Evolutionary conservation across 2,329 filamentous ascomycete genomes (phyloP).

Genomic region (Penicillium sp.): DNA sequence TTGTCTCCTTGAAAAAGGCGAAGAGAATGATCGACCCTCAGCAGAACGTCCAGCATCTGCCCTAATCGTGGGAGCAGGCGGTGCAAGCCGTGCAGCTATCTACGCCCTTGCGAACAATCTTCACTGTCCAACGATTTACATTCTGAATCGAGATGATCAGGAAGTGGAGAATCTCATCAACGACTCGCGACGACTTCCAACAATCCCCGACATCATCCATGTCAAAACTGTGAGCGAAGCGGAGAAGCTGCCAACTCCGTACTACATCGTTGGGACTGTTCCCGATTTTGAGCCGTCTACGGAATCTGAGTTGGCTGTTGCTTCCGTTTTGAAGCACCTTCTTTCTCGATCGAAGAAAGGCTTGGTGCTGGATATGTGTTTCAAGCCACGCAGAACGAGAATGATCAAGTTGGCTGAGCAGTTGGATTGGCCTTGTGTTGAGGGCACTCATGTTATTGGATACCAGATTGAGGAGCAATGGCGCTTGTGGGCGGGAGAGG

Average conservation of each 20-base stretch:
- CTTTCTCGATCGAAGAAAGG: constrained; percentile 39
- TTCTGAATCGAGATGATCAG: constrained; percentile 41
- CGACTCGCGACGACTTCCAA: constrained; percentile 20
- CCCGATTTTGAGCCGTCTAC: constrained; percentile 47
- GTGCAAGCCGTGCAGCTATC: constrained; percentile 27
- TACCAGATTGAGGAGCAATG: constrained; percentile 31
- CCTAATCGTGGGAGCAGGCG: constrained; percentile 26
- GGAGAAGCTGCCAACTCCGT: constrained; percentile 26
- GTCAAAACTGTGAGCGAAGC: constrained; percentile 21
- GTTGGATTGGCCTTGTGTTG: constrained; percentile 25
- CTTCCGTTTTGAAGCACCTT: constrained; percentile 37
- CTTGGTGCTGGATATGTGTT: constrained; percentile 53
- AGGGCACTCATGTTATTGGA: constrained; percentile 31
- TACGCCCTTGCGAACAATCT: constrained; percentile 25
- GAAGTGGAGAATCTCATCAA: constrained; percentile 23
- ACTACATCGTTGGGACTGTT: constrained; percentile 50
- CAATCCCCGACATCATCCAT: constrained; percentile 19
- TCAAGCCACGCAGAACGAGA: constrained; percentile 50
- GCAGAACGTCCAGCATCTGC: constrained; percentile 16
- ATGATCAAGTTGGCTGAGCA: constrained; percentile 26
- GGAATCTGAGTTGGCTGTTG: constrained; percentile 37
- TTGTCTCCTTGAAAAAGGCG: constrained; percentile 25
- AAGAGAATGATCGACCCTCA: constrained; percentile 17
- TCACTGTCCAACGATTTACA: constrained; percentile 22
- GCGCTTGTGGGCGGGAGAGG: constrained; percentile 27